Conservation (phyloP, 202 grass and related monocot genomes). For the Schoenoplectus tabernaemontani region DNA sequence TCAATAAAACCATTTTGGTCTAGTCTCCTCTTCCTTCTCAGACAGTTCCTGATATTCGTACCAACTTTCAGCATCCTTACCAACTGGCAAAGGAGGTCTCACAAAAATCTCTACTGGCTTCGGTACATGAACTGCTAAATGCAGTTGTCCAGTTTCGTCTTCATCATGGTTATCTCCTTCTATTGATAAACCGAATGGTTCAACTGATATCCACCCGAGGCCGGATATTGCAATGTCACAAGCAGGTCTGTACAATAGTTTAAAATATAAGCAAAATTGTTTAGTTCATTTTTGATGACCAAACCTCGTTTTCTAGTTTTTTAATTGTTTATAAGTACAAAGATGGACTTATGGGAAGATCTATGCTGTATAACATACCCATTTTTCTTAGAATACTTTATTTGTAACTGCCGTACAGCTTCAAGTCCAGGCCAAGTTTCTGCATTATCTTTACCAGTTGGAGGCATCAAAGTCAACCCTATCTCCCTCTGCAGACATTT, state of each 20-base stretch:
- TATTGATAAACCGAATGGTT: conserved; percentile 47
- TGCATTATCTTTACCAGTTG: conserved; percentile 43
- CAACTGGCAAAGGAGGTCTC: conserved; percentile 48
- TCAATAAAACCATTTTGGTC: conserved; percentile 95
- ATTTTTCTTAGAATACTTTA: conserved; percentile 50
- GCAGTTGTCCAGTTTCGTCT: conserved; percentile 34
- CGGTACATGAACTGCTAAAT: conserved; percentile 55
- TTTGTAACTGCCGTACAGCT: conserved; percentile 48
- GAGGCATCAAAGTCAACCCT: conserved; percentile 68
- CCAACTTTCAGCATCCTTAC: conserved; percentile 59
- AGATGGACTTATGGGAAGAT: background rate
- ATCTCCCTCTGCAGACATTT: conserved; percentile 54
- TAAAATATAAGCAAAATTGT: background rate
- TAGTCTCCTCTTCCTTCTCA: conserved; percentile 61
- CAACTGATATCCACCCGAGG: conserved; percentile 77
- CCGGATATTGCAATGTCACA: conserved; percentile 87
- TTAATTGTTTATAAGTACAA: background rate
- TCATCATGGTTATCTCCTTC: background rate
- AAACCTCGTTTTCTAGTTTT: background rate
- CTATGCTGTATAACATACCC: conserved; percentile 51
- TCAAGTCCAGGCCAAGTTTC: conserved; percentile 72
- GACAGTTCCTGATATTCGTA: conserved; percentile 63
- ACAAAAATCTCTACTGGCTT: conserved; percentile 86
- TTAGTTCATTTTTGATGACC: background rate
- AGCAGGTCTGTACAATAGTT: conserved; percentile 50